These are phyloP conservation scores for Lupinus albus DNA, from an alignment of 306 rosid species.

Conservation along the genomic window DNA sequence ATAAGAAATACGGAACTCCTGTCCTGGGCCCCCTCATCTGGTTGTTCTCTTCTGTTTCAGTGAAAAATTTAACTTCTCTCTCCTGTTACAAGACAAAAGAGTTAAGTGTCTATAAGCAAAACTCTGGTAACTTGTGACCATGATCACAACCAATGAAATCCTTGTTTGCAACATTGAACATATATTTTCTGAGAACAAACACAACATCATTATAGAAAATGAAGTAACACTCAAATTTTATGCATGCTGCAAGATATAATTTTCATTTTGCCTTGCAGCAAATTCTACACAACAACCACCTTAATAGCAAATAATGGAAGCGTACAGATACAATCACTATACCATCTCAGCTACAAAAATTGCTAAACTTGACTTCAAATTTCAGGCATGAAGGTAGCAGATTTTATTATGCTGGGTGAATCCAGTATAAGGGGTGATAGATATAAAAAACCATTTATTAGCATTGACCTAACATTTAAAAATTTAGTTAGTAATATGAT, in stretches of 20 bases:
- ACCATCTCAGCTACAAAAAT: not conserved
- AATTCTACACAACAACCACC: not conserved
- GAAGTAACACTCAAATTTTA: conserved; percentile 8
- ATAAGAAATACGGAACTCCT: conserved; percentile 96
- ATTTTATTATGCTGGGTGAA: no score
- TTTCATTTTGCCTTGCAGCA: not conserved
- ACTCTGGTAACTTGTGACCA: conserved; percentile 25
- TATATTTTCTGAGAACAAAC: not conserved
- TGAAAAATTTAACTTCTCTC: conserved; percentile 95
- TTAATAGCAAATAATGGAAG: conserved; percentile 8
- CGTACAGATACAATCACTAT: not conserved
- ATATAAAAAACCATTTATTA: no score
- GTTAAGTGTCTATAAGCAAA: conserved; percentile 5
- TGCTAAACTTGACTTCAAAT: not conserved
- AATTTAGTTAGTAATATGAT: no score
- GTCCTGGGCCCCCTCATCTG: conserved; percentile 99
- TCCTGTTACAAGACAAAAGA: conserved; percentile 61
- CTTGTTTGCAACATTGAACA: not conserved
- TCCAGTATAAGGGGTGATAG: no score
- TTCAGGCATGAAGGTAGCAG: no score
- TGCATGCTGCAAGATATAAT: not conserved
- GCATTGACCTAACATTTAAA: no score
- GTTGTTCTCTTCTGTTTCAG: conserved; percentile 97
- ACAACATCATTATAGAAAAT: not conserved
- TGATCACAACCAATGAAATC: not conserved